phyloP scores from a whole-genome alignment of 1,139 yeast species.

The Sugiyamaella sp. region DNA sequence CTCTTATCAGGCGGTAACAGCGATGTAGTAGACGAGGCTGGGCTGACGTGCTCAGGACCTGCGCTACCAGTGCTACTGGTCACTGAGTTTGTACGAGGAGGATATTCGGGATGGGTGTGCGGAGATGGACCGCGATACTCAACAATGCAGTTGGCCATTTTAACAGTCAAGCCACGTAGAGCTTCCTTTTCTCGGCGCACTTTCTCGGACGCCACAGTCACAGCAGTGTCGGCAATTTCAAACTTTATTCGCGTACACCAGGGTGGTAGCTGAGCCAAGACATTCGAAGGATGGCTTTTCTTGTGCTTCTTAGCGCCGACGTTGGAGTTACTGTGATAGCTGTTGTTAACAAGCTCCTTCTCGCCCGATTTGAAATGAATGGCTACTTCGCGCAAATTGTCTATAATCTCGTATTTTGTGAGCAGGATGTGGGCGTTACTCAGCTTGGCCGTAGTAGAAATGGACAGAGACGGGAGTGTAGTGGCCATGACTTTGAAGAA shows the following conservation, averaged over 20 bases:
- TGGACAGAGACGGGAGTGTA: conserved; percentile 37
- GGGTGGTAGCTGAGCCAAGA: conserved; percentile 38
- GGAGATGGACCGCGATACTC: conserved; percentile 30
- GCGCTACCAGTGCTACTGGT: background rate
- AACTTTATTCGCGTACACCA: conserved; percentile 40
- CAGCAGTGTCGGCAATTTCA: conserved; percentile 36
- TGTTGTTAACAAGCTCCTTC: background rate
- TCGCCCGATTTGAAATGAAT: conserved; percentile 24
- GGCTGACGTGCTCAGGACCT: too few species aligned
- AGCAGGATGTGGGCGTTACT: conserved; percentile 35
- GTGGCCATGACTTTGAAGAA: conserved; percentile 35
- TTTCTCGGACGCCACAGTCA: conserved; percentile 35
- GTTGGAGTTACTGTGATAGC: background rate
- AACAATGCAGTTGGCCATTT: conserved; percentile 30
- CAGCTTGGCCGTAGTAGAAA: conserved; percentile 33
- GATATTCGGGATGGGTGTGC: conserved; percentile 12
- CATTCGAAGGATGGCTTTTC: conserved; percentile 17
- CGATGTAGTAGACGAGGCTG: conserved; percentile 9
- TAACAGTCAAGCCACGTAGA: conserved; percentile 32
- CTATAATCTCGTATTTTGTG: conserved; percentile 37
- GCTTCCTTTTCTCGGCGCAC: conserved; percentile 30
- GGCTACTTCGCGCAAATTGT: conserved; percentile 36
- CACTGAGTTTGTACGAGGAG: conserved; percentile 26
- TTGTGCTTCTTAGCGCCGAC: background rate
- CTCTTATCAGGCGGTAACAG: conserved; percentile 24